phyloP scores from a whole-genome alignment of 345 rosid genomes.

The Moricandia arvensis region DNA sequence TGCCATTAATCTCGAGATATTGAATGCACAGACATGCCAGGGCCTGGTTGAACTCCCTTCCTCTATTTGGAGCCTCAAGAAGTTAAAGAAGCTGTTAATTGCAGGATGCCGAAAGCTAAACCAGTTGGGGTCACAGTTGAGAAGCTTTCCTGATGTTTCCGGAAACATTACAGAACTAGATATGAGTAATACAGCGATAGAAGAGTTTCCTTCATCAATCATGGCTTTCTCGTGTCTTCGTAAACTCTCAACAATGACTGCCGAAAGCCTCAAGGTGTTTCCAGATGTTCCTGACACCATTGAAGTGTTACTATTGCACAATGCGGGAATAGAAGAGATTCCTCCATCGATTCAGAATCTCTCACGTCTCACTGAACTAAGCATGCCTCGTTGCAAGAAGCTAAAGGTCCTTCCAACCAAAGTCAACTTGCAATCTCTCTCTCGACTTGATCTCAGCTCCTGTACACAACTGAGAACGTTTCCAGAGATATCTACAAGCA shows the following conservation, averaged over 20 bases:
- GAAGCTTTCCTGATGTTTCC: not conserved
- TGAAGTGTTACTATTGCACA: not conserved
- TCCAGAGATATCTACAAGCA: not conserved
- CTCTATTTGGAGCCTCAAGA: not conserved
- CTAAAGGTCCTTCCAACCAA: not conserved
- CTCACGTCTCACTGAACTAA: not conserved
- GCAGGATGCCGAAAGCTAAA: not conserved
- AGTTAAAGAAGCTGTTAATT: not conserved
- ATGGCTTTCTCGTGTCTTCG: not conserved
- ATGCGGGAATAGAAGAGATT: not conserved
- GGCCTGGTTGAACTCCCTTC: not conserved
- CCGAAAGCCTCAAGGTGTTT: not conserved
- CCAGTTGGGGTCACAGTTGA: not conserved
- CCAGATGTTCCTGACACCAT: not conserved
- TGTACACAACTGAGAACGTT: not conserved
- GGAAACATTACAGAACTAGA: not conserved
- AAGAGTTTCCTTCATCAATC: not conserved
- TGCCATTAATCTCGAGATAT: not conserved
- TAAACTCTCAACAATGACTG: not conserved
- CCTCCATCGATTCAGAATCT: not conserved
- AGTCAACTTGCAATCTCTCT: not conserved
- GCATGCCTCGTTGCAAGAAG: not conserved
- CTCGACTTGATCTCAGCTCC: not conserved
- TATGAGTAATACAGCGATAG: not conserved
- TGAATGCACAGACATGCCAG: not conserved